phyloP scores from a whole-genome alignment of 2,329 filamentous ascomycete species.

The Trichoderma oligosporum region DNA sequence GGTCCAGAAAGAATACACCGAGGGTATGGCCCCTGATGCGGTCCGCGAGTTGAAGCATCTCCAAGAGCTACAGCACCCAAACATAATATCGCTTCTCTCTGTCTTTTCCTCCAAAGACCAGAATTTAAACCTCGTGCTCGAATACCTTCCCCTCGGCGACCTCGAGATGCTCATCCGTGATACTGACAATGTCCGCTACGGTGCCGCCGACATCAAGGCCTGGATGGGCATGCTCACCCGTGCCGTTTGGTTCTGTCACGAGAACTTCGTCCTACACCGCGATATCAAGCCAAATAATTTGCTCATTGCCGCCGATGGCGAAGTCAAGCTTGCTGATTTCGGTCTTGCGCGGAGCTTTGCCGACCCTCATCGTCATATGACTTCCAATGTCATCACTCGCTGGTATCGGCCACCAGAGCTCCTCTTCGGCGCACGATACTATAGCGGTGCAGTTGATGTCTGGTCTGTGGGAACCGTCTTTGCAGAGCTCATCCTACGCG shows the following conservation, averaged over 20 bases:
- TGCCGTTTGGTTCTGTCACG: slow-evolving; percentile 94
- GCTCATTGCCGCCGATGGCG: slow-evolving; percentile 86
- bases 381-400: slow-evolving; percentile 87
- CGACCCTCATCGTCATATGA: slow-evolving; percentile 87
- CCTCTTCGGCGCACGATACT: slow-evolving; percentile 84
- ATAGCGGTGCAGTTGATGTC: slow-evolving; percentile 85
- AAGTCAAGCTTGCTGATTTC: slow-evolving; percentile 96
- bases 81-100: slow-evolving; percentile 87
- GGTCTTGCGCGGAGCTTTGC: slow-evolving; percentile 86
- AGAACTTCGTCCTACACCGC: slow-evolving; percentile 87
- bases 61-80: slow-evolving; percentile 89
- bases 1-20: slow-evolving; percentile 76
- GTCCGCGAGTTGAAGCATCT: slow-evolving; percentile 94
- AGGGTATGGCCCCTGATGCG: slow-evolving; percentile 90
- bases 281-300: slow-evolving; percentile 99
- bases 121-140: slow-evolving; percentile 92
- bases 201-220: slow-evolving; percentile 86
- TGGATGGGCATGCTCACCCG: slow-evolving; percentile 98
- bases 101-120: slow-evolving; percentile 96
- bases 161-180: slow-evolving; percentile 93
- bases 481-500: slow-evolving; percentile 79
- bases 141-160: slow-evolving; percentile 90
- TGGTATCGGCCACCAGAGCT: slow-evolving; percentile 97
- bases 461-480: slow-evolving; percentile 94
- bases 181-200: slow-evolving; percentile 71